These are phyloP conservation scores for Podospora bellae-mahoneyi DNA, from an alignment of 495 filamentous ascomycete genomes.

Conservation along the genomic window DNA sequence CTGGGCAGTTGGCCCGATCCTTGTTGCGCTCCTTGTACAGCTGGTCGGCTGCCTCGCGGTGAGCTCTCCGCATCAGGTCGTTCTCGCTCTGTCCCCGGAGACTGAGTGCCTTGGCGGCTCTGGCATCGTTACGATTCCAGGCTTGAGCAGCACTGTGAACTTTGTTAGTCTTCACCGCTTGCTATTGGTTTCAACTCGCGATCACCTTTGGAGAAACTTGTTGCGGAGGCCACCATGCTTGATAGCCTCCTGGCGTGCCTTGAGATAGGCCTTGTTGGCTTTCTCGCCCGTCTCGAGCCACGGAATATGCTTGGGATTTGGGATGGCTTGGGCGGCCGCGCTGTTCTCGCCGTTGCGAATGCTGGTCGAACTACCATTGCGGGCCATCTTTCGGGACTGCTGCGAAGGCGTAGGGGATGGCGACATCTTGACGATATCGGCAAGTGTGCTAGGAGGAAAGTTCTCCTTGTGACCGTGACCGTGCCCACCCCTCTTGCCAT, in stretches of 20 bases:
- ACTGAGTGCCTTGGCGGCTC: constrained; percentile 91
- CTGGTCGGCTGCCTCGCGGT: constrained; percentile 86
- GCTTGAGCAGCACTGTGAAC: constrained; percentile 85
- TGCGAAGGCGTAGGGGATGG: constrained; percentile 63
- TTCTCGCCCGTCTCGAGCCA: constrained; percentile 94
- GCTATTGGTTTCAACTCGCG: neutral
- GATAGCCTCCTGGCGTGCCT: constrained; percentile 89
- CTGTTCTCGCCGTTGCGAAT: constrained; percentile 70
- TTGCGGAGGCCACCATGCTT: constrained; percentile 94
- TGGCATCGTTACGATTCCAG: constrained; percentile 98
- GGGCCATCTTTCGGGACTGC: constrained; percentile 48
- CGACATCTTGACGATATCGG: constrained; percentile 91
- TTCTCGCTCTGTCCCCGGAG: constrained; percentile 95
- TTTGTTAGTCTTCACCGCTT: constrained; percentile 25
- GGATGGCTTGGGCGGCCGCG: constrained; percentile 75
- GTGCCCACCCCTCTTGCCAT: constrained; percentile 79
- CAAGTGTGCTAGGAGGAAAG: constrained; percentile 70
- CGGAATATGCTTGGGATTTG: constrained; percentile 84
- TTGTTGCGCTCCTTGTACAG: constrained; percentile 95
- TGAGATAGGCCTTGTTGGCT: constrained; percentile 90
- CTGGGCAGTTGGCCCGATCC: constrained; percentile 54
- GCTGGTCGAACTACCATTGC: constrained; percentile 53
- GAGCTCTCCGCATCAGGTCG: constrained; percentile 92
- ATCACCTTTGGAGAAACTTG: constrained; percentile 92
- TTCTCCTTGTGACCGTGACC: constrained; percentile 71